Conservation (phyloP, 768 basidiomycete genomes). For the Paxillus ammoniavirescens region DNA sequence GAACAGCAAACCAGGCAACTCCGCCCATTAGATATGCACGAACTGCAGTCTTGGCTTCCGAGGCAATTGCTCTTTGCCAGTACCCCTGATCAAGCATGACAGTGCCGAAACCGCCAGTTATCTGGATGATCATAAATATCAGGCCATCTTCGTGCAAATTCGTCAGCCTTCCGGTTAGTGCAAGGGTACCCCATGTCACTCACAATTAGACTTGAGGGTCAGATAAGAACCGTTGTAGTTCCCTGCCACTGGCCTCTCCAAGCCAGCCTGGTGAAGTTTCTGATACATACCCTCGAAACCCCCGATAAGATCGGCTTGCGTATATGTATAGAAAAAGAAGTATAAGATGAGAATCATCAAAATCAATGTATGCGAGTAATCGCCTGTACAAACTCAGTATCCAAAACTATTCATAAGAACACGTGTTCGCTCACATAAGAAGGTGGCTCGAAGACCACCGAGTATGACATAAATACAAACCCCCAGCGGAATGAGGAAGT, state of each 20-base stretch:
- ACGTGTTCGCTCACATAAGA: conserved; percentile 23
- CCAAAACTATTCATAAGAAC: background rate
- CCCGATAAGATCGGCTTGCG: conserved; percentile 34
- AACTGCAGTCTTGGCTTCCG: conserved; percentile 34
- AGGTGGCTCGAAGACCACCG: conserved; percentile 34
- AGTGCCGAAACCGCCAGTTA: conserved; percentile 18
- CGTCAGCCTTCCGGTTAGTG: background rate
- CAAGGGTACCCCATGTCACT: background rate
- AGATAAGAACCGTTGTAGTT: conserved; percentile 37
- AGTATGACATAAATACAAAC: conserved; percentile 38
- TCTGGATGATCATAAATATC: conserved; percentile 16
- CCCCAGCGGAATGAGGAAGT: conserved; percentile 40
- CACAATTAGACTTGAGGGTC: conserved; percentile 34
- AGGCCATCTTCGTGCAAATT: conserved; percentile 6
- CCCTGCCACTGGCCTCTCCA: conserved; percentile 30
- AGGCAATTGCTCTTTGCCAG: conserved; percentile 39
- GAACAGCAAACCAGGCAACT: conserved; percentile 40
- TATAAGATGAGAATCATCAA: conserved; percentile 35
- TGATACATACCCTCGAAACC: conserved; percentile 37
- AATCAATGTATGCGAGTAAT: conserved; percentile 35
- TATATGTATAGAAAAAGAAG: conserved; percentile 33
- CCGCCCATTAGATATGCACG: conserved; percentile 40
- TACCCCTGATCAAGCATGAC: conserved; percentile 29
- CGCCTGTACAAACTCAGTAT: conserved; percentile 16
- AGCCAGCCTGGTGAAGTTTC: conserved; percentile 29